Percentiles rank a stretch among this genome's conserved stretches.
Evolutionary conservation across 306 rosid genomes (phyloP).

Genomic region (Rosa chinensis): DNA sequence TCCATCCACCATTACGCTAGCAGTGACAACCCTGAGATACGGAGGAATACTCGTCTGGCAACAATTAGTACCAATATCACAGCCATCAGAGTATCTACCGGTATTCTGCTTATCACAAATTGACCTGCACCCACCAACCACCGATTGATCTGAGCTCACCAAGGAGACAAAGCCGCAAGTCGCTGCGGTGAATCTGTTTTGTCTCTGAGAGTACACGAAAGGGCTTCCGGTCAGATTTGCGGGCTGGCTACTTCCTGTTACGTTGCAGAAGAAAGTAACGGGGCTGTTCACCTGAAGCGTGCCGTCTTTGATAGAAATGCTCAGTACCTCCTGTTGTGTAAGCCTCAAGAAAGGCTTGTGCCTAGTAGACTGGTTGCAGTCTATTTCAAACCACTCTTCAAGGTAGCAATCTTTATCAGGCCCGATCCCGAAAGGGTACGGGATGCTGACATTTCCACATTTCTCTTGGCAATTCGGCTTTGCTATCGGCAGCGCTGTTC

Average conservation of each 20-base stretch:
- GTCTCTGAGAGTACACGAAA: slow-evolving; percentile 19
- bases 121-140: slow-evolving; percentile 27
- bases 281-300: slow-evolving; percentile 15
- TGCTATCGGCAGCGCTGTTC: not conserved
- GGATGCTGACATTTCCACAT: slow-evolving; percentile 11
- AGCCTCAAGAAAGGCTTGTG: not conserved
- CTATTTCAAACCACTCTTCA: slow-evolving; percentile 19
- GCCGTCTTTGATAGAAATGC: not conserved
- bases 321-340: slow-evolving; percentile 9
- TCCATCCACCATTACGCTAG: not conserved
- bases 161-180: slow-evolving; percentile 23
- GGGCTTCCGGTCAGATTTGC: slow-evolving; percentile 20
- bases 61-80: not conserved
- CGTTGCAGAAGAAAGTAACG: not conserved
- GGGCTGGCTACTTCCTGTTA: not conserved
- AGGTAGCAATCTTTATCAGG: not conserved
- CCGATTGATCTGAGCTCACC: slow-evolving; percentile 5
- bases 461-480: not conserved
- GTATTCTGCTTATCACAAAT: not conserved
- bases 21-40: not conserved
- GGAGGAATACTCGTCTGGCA: slow-evolving; percentile 21
- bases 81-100: not conserved
- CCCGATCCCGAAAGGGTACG: slow-evolving; percentile 28
- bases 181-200: slow-evolving; percentile 12
- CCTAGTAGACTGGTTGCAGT: not conserved